Evolutionary conservation across 441 rosid species (phyloP).

Genomic region (Breynia disticha): DNA sequence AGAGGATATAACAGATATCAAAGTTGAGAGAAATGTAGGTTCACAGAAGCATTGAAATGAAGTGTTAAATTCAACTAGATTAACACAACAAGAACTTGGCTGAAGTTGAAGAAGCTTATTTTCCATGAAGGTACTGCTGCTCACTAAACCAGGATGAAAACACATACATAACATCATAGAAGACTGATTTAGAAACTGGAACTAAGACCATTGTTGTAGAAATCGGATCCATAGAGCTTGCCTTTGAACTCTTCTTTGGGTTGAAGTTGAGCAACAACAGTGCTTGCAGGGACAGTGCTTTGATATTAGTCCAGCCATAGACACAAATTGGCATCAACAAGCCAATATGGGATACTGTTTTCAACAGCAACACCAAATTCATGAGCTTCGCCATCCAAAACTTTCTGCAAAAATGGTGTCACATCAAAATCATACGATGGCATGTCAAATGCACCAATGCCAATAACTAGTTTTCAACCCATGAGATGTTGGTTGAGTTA

Average conservation of each 20-base stretch:
- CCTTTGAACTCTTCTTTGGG: neutral
- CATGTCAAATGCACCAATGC: neutral
- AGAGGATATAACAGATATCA: no score
- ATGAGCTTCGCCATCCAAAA: neutral
- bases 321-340: neutral
- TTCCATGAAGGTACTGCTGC: no score
- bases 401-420: neutral
- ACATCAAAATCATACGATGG: neutral
- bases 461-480: neutral
- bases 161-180: no score
- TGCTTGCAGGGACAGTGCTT: neutral
- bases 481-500: no score
- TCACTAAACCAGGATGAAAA: no score
- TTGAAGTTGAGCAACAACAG: neutral
- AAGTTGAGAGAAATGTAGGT: no score
- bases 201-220: no score
- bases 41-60: no score
- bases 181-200: no score
- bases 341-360: neutral
- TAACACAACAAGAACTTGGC: no score
- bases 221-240: neutral
- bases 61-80: no score
- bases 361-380: neutral
- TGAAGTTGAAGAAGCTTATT: no score
- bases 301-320: neutral